Percentiles rank a stretch among this genome's conserved stretches.
phyloP scores from a whole-genome alignment of 306 rosid species.

The Cucurbita pepo region DNA sequence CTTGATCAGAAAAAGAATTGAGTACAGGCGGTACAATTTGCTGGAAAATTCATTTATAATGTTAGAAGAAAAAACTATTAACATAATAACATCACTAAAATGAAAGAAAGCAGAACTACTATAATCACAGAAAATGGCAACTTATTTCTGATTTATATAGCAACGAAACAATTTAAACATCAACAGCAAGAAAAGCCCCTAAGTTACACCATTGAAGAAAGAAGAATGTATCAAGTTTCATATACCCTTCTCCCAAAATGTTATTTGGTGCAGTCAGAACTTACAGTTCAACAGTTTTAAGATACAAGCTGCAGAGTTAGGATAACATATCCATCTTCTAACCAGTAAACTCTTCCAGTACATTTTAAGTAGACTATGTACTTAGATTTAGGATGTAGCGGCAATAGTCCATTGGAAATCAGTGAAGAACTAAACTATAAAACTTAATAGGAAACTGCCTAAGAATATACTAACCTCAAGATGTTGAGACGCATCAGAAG shows the following conservation, averaged over 20 bases:
- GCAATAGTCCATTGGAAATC: neutral
- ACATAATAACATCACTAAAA: neutral
- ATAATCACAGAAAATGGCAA: neutral
- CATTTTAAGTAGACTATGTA: neutral
- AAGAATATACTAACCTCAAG: conserved; percentile 51
- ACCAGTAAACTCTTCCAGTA: neutral
- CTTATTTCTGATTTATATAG: neutral
- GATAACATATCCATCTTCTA: neutral
- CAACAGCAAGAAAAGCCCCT: neutral
- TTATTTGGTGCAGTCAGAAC: neutral
- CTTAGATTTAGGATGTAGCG: neutral
- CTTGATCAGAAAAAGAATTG: conserved; percentile 82
- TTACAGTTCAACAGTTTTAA: neutral
- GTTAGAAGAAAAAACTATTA: conserved; percentile 2
- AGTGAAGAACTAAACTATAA: neutral
- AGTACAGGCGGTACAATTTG: conserved; percentile 93
- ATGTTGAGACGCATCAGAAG: conserved; percentile 81
- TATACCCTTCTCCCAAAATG: neutral
- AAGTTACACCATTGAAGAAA: neutral
- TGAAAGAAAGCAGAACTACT: neutral
- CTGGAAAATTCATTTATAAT: conserved; percentile 23
- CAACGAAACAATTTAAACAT: neutral
- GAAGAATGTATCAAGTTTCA: neutral
- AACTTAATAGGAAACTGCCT: neutral
- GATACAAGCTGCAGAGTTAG: neutral